Evolutionary conservation across 2,329 filamentous ascomycete species (phyloP).

Genomic region (Monosporascus sp.): DNA sequence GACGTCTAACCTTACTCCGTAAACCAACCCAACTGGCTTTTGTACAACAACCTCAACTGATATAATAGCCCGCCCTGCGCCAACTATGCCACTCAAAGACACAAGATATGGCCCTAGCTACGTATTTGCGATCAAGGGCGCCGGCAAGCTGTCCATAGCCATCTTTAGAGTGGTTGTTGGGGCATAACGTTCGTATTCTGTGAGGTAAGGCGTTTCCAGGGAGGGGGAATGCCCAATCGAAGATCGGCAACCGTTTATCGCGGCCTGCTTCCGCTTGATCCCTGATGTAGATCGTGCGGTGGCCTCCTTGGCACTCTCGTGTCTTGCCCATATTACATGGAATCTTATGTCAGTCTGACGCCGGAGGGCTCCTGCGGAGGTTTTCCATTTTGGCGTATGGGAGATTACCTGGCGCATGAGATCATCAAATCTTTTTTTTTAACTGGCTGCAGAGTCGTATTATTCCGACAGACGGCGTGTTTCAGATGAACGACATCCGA

Average conservation of each 20-base stretch:
- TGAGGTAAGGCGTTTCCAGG: background rate
- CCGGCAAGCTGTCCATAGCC: background rate
- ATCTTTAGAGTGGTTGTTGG: background rate
- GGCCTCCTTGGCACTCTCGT: background rate
- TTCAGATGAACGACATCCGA: background rate
- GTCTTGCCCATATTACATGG: background rate
- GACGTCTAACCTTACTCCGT: no score
- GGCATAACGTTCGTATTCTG: background rate
- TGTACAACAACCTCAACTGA: no score
- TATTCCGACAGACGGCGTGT: background rate
- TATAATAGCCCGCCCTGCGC: no score
- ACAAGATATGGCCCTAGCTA: no score
- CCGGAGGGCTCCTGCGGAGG: no score
- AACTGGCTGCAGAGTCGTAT: background rate
- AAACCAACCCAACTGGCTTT: no score
- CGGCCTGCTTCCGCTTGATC: background rate
- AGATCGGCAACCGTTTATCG: background rate
- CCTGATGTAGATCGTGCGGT: background rate
- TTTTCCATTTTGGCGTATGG: no score
- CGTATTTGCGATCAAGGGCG: no score
- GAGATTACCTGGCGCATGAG: no score
- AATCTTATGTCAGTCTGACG: no score
- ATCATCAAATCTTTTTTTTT: background rate
- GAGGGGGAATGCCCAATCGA: background rate
- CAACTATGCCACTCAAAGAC: no score